Base-by-base conservation (phyloP, 2,329 filamentous ascomycete genomes). In the Fusarium sp. region DNA sequence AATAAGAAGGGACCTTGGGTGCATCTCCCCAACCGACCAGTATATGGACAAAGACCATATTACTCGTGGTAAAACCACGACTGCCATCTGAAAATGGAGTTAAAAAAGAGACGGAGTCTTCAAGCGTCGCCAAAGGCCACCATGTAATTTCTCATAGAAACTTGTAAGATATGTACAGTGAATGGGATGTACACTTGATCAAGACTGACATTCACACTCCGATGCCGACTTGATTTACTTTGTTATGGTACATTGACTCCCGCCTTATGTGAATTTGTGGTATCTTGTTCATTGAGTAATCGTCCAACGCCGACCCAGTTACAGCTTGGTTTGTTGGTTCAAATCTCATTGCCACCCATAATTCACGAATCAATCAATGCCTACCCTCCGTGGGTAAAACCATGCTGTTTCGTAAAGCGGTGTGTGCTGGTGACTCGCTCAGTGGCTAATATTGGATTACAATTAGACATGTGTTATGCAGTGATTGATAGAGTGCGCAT, bases 1-100 rank as follows among this genome's bases (percentile, higher is more conserved):
- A 86, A 88, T 60, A 91, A 91, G 78, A 88, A 91, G 68, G 93
- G 93, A 71, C 90, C 95, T 20, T 98, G 95, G 95, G 89, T 93
- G 17, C 94, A 95, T 76, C 84, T 98, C 58, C 95, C 95, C 12
- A 94, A 98, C 81, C 90, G 95, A 69, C 93, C 92, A 11, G 87
- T 99, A 61, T 91, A 92, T 69, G 91, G 91, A 39, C 95, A 98
- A 85, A 89, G 93, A 76, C 95, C 94, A 79, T 97, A 96, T 81
- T 97, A 97, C 83, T 90, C 93, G 68, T 99, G 95, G 95, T 98
- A 91, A 75, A 77, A 44, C 49, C 11, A 52, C 18, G 39, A 42
- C 35, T 41, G 38, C 17, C 44, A 41, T 63, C 10, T 41, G 8
- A 52, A 58, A 31, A 35, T 49, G 62, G 61, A 56, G 39, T 29